Conservation (phyloP, 768 basidiomycete genomes). For the Leccinum rimulosum region DNA sequence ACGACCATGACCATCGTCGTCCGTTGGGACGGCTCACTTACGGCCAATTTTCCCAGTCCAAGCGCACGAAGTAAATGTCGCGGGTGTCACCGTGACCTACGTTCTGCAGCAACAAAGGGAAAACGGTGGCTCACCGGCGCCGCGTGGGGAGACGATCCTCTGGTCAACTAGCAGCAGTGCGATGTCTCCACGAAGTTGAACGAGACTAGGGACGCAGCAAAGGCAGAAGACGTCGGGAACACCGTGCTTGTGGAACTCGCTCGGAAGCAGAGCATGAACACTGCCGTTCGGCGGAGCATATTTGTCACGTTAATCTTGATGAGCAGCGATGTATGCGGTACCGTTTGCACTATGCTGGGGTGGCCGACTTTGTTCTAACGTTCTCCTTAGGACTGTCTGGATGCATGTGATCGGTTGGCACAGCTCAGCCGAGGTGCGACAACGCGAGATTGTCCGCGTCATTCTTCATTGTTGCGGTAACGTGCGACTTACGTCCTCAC, state of each 20-base stretch:
- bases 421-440: slow-evolving; percentile 85
- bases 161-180: slow-evolving; percentile 66
- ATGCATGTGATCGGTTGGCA: slow-evolving; percentile 85
- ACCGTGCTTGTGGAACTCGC: slow-evolving; percentile 73
- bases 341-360: background rate
- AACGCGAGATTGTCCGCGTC: slow-evolving; percentile 93
- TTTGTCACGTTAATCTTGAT: slow-evolving; percentile 79
- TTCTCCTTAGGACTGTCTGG: slow-evolving; percentile 78
- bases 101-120: slow-evolving; percentile 77
- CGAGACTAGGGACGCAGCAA: slow-evolving; percentile 30
- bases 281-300: slow-evolving; percentile 86
- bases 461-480: slow-evolving; percentile 90
- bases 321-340: slow-evolving; percentile 80
- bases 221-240: slow-evolving; percentile 31
- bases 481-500: slow-evolving; percentile 38
- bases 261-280: slow-evolving; percentile 96
- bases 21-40: too few species aligned
- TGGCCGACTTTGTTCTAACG: background rate
- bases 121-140: slow-evolving; percentile 99
- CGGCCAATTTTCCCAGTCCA: too few species aligned
- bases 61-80: slow-evolving; percentile 27
- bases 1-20: background rate
- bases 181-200: slow-evolving; percentile 18
- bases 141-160: slow-evolving; percentile 91
- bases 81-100: slow-evolving; percentile 65